Evolutionary conservation across 768 basidiomycete genomes (phyloP).

Genomic region (Hericium coralloides): DNA sequence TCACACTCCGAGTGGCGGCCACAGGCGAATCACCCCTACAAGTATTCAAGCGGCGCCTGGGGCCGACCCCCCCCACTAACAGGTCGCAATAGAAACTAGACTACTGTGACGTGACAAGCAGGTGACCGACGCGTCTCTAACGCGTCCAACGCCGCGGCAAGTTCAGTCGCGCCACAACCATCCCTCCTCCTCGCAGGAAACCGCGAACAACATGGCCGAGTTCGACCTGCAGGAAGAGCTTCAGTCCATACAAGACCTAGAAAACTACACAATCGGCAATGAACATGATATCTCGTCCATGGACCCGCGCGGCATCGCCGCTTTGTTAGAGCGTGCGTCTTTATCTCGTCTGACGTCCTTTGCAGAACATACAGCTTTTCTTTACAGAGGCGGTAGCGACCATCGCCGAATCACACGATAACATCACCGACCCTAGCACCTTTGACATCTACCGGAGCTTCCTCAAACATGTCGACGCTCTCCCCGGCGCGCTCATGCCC

Average conservation of each 20-base stretch:
- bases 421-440: conserved; percentile 53
- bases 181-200: too few species aligned
- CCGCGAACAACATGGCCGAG: conserved; percentile 13
- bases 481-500: conserved; percentile 60
- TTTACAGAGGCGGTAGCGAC: conserved; percentile 65
- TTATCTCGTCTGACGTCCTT: not conserved
- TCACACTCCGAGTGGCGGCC: too few species aligned
- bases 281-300: conserved; percentile 57
- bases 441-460: conserved; percentile 81
- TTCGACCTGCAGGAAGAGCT: conserved; percentile 82
- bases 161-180: too few species aligned
- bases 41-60: too few species aligned
- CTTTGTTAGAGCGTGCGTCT: conserved; percentile 48
- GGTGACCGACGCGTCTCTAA: too few species aligned
- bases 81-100: too few species aligned
- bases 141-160: too few species aligned
- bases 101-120: too few species aligned
- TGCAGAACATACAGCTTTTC: conserved; percentile 1
- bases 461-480: conserved; percentile 61
- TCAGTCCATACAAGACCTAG: conserved; percentile 49
- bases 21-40: too few species aligned
- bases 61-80: too few species aligned
- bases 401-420: conserved; percentile 70
- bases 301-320: conserved; percentile 33
- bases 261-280: conserved; percentile 55